phyloP scores from a whole-genome alignment of 305 asterid species.

The Fraxinus platypoda region DNA sequence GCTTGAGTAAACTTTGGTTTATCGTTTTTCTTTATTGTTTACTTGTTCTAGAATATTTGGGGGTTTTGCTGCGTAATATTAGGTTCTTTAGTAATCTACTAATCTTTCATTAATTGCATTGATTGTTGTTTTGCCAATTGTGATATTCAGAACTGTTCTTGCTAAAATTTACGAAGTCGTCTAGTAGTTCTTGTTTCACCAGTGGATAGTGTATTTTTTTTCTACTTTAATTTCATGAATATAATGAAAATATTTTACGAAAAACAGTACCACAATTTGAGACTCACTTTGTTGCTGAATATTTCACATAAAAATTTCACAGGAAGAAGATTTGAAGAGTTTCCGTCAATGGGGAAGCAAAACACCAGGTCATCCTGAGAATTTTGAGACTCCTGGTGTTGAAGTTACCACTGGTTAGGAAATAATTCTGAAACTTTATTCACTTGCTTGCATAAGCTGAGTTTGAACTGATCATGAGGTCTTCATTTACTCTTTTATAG shows the following conservation, averaged over 20 bases:
- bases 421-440: conserved; percentile 13
- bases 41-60: background rate
- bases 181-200: background rate
- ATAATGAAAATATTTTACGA: background rate
- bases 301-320: conserved; percentile 23
- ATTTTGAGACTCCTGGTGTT: conserved; percentile 95
- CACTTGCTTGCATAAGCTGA: background rate
- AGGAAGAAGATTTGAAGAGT: conserved; percentile 92
- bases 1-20: background rate
- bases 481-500: conserved; percentile 37
- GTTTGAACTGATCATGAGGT: conserved; percentile 21
- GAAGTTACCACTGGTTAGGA: conserved; percentile 96
- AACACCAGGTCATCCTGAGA: conserved; percentile 99
- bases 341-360: conserved; percentile 98
- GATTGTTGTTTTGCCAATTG: background rate
- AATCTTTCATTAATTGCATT: background rate
- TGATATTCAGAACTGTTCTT: background rate
- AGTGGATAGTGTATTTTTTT: background rate
- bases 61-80: background rate
- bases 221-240: background rate
- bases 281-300: conserved; percentile 8
- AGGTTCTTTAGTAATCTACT: background rate
- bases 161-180: background rate
- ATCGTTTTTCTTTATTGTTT: background rate
- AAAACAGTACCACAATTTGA: background rate